Evolutionary conservation across 306 rosid genomes (phyloP).

Genomic region (Lathyrus sativus): DNA sequence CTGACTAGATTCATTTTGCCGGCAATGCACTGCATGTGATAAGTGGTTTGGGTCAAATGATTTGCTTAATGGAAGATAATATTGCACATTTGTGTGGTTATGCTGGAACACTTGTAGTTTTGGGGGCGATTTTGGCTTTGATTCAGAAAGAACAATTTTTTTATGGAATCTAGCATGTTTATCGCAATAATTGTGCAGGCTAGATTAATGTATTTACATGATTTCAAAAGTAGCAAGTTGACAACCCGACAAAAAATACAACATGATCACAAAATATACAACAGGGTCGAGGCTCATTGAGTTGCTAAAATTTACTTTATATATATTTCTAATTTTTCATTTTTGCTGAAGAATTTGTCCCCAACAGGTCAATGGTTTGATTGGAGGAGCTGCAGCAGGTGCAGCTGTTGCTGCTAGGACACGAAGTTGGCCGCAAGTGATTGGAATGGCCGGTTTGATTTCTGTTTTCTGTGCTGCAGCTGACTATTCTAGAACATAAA

Average conservation of each 20-base stretch:
- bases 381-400: slow-evolving; percentile 83
- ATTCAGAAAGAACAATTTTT: neutral
- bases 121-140: neutral
- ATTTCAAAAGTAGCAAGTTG: slow-evolving; percentile 23
- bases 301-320: slow-evolving; percentile 23
- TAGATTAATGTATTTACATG: slow-evolving; percentile 13
- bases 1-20: neutral
- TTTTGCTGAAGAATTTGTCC: neutral
- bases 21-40: slow-evolving; percentile 13
- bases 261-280: neutral
- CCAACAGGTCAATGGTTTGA: slow-evolving; percentile 71
- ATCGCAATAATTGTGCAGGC: neutral
- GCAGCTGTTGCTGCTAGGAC: slow-evolving; percentile 71
- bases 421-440: slow-evolving; percentile 59
- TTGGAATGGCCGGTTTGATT: slow-evolving; percentile 65
- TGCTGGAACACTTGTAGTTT: slow-evolving; percentile 18
- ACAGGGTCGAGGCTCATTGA: slow-evolving; percentile 4
- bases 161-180: slow-evolving; percentile 6
- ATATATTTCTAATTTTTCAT: neutral
- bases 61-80: neutral
- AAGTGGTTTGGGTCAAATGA: slow-evolving; percentile 23
- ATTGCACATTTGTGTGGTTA: slow-evolving; percentile 25
- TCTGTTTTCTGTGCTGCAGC: slow-evolving; percentile 66
- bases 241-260: neutral
- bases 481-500: slow-evolving; percentile 59